Conservation (phyloP, 176 grass and related monocot species). For the Bonia amplexicaulis region DNA sequence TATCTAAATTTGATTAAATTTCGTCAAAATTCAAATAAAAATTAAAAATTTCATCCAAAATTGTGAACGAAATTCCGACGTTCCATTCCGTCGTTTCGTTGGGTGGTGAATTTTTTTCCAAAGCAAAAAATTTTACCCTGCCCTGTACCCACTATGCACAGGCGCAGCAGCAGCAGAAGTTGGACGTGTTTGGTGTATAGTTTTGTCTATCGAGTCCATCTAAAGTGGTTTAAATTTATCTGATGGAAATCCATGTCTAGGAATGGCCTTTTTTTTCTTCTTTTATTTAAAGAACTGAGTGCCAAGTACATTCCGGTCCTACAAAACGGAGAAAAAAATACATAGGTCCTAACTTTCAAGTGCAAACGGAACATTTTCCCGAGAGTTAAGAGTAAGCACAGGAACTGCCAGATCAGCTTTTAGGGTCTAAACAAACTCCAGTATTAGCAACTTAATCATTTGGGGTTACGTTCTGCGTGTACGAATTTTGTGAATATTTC, state of each 20-base stretch:
- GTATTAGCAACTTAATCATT: not conserved
- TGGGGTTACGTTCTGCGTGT: not conserved
- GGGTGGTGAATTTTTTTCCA: too few relatives aligned
- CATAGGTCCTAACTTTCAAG: not conserved
- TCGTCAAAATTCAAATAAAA: too few relatives aligned
- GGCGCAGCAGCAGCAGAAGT: not conserved
- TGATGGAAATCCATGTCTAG: not conserved
- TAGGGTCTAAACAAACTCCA: not conserved
- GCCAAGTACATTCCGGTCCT: not conserved
- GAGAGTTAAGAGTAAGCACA: not conserved
- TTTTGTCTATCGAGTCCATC: not conserved
- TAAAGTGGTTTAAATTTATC: not conserved
- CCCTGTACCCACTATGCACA: not conserved
- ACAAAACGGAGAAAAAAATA: not conserved
- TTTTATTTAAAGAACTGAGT: not conserved
- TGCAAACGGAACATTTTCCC: not conserved
- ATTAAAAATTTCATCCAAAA: too few relatives aligned
- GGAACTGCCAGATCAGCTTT: not conserved
- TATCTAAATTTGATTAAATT: too few relatives aligned
- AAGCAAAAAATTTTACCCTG: too few relatives aligned
- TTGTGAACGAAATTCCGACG: too few relatives aligned
- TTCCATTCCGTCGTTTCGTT: too few relatives aligned
- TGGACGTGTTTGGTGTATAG: not conserved
- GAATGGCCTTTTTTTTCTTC: not conserved
- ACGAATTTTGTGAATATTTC: too few relatives aligned